Conservation (phyloP, 257 asterid species). For the Ophiorrhiza pumila region DNA sequence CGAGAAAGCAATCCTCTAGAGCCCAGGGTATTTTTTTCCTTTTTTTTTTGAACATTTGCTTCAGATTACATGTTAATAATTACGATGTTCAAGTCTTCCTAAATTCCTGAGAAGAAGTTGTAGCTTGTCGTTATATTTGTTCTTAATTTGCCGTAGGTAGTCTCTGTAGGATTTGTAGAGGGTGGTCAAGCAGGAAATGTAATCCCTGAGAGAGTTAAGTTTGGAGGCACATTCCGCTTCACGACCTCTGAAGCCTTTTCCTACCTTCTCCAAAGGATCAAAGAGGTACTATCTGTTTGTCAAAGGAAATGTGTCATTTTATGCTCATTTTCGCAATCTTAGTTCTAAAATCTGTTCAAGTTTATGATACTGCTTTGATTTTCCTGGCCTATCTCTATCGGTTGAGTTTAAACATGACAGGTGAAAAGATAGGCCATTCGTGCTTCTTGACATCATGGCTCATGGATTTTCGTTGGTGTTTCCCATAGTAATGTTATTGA, state of each 20-base stretch:
- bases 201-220: conserved; percentile 62
- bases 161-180: conserved; percentile 58
- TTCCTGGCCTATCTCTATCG: background rate
- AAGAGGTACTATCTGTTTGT: conserved; percentile 45
- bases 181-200: conserved; percentile 69
- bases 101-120: background rate
- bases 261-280: conserved; percentile 60
- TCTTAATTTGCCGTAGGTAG: conserved; percentile 41
- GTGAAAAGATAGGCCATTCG: background rate
- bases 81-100: background rate
- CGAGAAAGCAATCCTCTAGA: conserved; percentile 85
- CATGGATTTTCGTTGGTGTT: background rate
- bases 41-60: background rate
- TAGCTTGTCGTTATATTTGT: background rate
- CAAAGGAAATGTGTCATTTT: background rate
- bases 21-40: conserved; percentile 47
- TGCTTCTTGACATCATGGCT: background rate
- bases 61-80: background rate
- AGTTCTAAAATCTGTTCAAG: background rate
- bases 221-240: conserved; percentile 87
- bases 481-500: background rate
- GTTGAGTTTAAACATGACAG: background rate
- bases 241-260: conserved; percentile 43
- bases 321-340: background rate
- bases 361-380: background rate